Base-by-base conservation (phyloP, 441 rosid genomes). In the Flueggea neowawraea region DNA sequence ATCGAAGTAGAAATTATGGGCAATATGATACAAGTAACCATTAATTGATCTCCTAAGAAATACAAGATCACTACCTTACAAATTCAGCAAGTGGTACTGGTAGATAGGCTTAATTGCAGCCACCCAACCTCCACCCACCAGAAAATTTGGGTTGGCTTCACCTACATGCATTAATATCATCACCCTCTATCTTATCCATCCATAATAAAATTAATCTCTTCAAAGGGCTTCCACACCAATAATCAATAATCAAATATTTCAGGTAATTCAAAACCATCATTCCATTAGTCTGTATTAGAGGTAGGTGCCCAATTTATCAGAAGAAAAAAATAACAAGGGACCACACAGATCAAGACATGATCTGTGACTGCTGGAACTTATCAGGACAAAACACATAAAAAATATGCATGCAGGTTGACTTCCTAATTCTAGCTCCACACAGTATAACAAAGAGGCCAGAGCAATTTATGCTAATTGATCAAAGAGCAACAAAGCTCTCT, bases 61-160 rank as follows among this genome's bases (percentile, higher is more conserved):
- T 36, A 8, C 41, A 36, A 36, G 41, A 52, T 31, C 16, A 31
- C 48, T 62, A 75, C 64, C 56, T 45, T 63, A 61, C 28, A 55
- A 55, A 39, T 48, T 58, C 31, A 60, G 71, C 39, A 61, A 51
- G 54, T n/a, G 59, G 60, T 48, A 52, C 41, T 28, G 12, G 77
- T 58, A 45, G 13, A 50, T 32, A 36, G 70, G 77, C 63, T 74
- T 78, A 75, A 81, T 79, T 74, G 81, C 77, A 62, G 55, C 74
- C 31, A 60, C 78, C 82, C 80, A 81, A 73, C 82, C 4, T 10
- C 80, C 77, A 78, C 82, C 83, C 67, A 71, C 76, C 74, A 64
- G 55, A 55, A 43, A 22, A 64, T 68, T n/a, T 51, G 56, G 52
- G 64, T 63, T 76, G 80, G 70, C 78, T 68, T 17, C 81, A 79